Evolutionary conservation across 306 rosid genomes (phyloP), one percentile per base, ranked within the genome.

Genomic region (Pachyrhizus erosus): DNA sequence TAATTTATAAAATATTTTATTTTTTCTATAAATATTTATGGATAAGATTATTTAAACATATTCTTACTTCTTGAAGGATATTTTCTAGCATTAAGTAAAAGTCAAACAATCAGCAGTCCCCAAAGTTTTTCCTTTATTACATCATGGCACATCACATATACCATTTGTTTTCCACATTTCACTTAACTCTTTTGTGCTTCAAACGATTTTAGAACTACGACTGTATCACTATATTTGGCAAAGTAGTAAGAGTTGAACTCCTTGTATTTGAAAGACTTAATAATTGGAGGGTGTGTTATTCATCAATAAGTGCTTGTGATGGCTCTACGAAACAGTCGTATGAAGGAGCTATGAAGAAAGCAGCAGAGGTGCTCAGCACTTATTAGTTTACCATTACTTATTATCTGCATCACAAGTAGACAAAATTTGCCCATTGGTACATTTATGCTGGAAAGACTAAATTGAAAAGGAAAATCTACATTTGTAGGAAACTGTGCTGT

Each of bases 251-350:
- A 27, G 9, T 0, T 0, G 14, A 82, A 82, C 0, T 82, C 80
- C 40, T 82, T 75, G 43, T 64, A 82, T 31, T 51, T 74, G 70
- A 82, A 82, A 40, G 85, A 52, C 75, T 74, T 81, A 1, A 64
- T 73, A 27, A 79, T 20, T 2, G 90, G 88, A 12, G 91, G 93
- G 60, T 84, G n/a, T n/a, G 81, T 3, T 20, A 61, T 49, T 83
- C 87, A 33, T 86, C 80, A 40, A 17, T 67, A 20, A 92, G 8
- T 76, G 75, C 83, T 77, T 89, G 39, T 73, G 89, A 92, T 20
- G 94, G 91, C 70, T 85, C 86, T 29, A 90, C 55, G 1, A 20
- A 1, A 17, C 78, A 85, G 2, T 89, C 90, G 17, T 72, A 82
- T 10, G 61, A 82, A 26, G 97, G 89, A 60, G 73, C 58, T 9